Evolutionary conservation across 139 green algal genomes (phyloP).

Genomic region (Volvox africanus): DNA sequence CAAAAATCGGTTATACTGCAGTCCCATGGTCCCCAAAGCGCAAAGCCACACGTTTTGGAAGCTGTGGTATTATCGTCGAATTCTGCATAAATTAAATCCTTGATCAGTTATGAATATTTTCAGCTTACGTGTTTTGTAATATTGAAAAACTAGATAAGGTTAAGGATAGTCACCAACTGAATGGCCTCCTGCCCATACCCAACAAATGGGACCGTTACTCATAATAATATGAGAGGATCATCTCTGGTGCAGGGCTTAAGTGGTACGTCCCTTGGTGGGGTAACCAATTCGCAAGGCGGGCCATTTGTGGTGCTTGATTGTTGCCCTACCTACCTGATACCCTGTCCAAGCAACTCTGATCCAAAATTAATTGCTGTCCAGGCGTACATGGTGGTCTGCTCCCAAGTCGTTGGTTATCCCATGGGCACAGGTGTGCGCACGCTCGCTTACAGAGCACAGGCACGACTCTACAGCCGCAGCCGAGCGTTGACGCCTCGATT

Average conservation of each 20-base stretch:
- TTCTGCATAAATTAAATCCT: background rate
- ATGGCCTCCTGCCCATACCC: slow-evolving; percentile 10
- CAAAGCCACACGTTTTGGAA: background rate
- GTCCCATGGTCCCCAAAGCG: background rate
- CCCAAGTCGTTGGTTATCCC: background rate
- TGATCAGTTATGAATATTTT: background rate
- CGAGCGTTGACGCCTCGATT: too few relatives aligned
- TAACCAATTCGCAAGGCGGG: background rate
- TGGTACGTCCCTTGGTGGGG: background rate
- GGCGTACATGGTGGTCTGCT: background rate
- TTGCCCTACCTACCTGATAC: too few relatives aligned
- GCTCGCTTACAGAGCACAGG: background rate
- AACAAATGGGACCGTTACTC: background rate
- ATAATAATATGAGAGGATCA: background rate
- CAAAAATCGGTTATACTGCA: background rate
- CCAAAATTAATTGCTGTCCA: background rate
- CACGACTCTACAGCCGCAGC: background rate
- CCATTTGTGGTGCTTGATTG: background rate
- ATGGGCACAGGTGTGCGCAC: background rate
- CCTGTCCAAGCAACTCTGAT: too few relatives aligned
- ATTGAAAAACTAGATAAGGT: slow-evolving; percentile 2
- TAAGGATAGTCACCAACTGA: background rate
- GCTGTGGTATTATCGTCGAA: background rate
- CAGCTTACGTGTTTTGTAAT: background rate
- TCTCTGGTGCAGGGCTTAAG: background rate